Evolutionary conservation across 2,329 filamentous ascomycete genomes (phyloP), one percentile per base, ranked within the genome.

Genomic region (Ambrosiella cleistominuta): DNA sequence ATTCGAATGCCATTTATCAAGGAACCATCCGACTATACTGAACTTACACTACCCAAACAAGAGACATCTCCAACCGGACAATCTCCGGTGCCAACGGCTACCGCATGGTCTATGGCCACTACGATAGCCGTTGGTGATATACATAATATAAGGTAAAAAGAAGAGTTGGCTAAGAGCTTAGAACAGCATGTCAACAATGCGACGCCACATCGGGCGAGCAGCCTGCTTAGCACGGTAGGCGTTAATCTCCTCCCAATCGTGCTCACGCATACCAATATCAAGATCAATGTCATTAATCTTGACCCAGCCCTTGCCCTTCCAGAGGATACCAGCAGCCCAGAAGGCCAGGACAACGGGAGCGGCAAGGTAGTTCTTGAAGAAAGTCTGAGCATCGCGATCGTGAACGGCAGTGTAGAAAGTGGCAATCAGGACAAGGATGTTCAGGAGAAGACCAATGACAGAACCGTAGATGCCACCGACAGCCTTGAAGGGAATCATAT

Each of bases 231-330:
- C 75, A 37, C 75, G 72, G 64, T 76, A 72, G 42, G 70, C 74
- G 66, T 82, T 76, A 69, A 83, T 81, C 45, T 71, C 70, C 9
- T 83, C 80, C 79, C 79, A 85, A 66, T 86, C 77, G 55, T 83
- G 74, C 68, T 80, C 75, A 60, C 82, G 75, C 44, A 82, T 76
- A 61, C 82, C 82, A 36, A 74, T 76, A 65, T 86, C 82, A 57
- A 86, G 75, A 63, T 86, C 82, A 60, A 87, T 85, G 63, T 85
- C 70, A 36, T 72, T 69, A 1, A 78, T 67, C 27, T 67, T 74
- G 57, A 82, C 71, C 78, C 79, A 85, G 15, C 76, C 75, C 27
- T 72, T 68, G 47, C 78, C 72, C 74, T 86, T 86, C 82, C 82
- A 86, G 62, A 79, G 12, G 66, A 76, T 85, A 6, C 82, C 79